Percentiles rank a stretch among this genome's conserved stretches.
Conservation (phyloP, 208 protist genomes). For the Leptomonas pyrrhocoris region DNA sequence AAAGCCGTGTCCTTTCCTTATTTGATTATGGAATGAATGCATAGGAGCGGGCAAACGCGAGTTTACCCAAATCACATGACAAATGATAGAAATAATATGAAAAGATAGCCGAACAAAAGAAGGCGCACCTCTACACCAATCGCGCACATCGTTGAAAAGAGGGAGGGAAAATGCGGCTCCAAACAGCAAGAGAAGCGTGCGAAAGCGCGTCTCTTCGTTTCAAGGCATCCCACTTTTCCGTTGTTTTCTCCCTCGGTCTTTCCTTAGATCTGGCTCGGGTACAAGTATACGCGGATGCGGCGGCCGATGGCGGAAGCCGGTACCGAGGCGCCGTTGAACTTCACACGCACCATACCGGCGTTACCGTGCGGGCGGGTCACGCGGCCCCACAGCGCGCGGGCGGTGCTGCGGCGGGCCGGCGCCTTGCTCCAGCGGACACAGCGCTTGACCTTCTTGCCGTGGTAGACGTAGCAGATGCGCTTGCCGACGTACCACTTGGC, state of each 20-base stretch:
- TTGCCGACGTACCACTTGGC: slow-evolving; percentile 99
- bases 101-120: slow-evolving; percentile 17
- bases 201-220: too few relatives aligned
- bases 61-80: slow-evolving; percentile 2
- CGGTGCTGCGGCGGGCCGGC: slow-evolving; percentile 87
- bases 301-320: slow-evolving; percentile 96
- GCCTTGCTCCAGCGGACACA: slow-evolving; percentile 92
- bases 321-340: slow-evolving; percentile 96
- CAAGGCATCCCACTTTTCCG: too few relatives aligned
- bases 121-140: not conserved
- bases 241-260: not conserved
- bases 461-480: slow-evolving; percentile 98
- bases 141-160: not conserved
- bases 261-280: slow-evolving; percentile 97
- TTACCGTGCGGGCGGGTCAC: slow-evolving; percentile 97
- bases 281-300: slow-evolving; percentile 97
- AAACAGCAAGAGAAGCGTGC: too few relatives aligned
- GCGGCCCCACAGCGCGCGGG: slow-evolving; percentile 98
- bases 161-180: slow-evolving; percentile 14
- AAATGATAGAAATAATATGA: slow-evolving; percentile 29
- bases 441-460: slow-evolving; percentile 94
- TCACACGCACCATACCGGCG: slow-evolving; percentile 96
- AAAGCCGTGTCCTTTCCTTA: too few relatives aligned
- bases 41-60: not conserved
- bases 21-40: not conserved